These are phyloP conservation scores for Verbena officinalis DNA, from an alignment of 257 asterid genomes.

Conservation along the genomic window DNA sequence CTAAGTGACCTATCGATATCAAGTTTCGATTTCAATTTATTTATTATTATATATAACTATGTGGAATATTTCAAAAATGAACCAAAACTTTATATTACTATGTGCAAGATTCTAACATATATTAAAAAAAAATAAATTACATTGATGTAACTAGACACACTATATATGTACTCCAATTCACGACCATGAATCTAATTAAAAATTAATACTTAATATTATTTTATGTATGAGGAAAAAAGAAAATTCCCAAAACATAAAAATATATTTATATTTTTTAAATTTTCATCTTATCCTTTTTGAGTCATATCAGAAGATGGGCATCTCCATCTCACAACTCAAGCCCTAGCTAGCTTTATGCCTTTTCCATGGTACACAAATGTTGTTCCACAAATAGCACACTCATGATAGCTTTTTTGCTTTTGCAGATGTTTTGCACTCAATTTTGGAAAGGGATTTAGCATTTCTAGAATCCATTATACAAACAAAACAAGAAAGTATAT, in stretches of 20 bases:
- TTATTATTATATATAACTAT: neutral
- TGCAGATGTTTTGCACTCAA: slow-evolving; percentile 41
- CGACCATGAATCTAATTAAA: slow-evolving; percentile 7
- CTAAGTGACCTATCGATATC: neutral
- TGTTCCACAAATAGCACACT: slow-evolving; percentile 54
- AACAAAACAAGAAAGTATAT: slow-evolving; percentile 33
- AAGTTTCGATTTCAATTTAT: neutral
- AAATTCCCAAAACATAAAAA: neutral
- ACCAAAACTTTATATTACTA: neutral
- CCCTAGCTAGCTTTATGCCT: slow-evolving; percentile 46
- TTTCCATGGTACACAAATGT: slow-evolving; percentile 46
- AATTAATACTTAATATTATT: neutral
- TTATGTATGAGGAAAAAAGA: neutral
- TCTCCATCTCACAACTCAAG: slow-evolving; percentile 43
- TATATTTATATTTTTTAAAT: too few relatives aligned
- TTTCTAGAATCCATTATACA: slow-evolving; percentile 33
- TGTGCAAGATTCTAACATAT: neutral
- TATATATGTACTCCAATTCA: slow-evolving; percentile 9
- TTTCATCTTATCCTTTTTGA: slow-evolving; percentile 39
- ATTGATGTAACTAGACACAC: neutral
- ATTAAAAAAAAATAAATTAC: neutral
- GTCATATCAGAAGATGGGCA: slow-evolving; percentile 43
- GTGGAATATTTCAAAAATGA: neutral
- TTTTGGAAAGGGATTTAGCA: slow-evolving; percentile 32
- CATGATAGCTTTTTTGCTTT: slow-evolving; percentile 31